Base-by-base conservation (phyloP, 108 stramenopile genomes). In the Skeletonema costatum region DNA sequence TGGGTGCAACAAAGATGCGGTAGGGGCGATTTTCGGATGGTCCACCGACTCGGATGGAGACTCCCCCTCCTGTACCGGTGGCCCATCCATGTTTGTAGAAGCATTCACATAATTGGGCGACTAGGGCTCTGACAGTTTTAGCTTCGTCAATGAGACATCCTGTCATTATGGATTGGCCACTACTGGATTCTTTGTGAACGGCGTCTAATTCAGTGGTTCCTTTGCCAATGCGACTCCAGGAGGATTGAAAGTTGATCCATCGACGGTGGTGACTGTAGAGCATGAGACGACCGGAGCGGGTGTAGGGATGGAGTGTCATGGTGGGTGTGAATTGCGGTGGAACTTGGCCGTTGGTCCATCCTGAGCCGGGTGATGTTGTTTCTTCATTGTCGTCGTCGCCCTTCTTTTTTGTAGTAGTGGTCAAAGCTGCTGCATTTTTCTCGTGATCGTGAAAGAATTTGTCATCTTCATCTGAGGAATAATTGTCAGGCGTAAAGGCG, bases 11-110 rank as follows among this genome's bases (percentile, higher is more conserved):
- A 84, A 97, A 96, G 32, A 97, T 86, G 13, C 95, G 85, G 70
- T 85, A 93, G 9, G 90, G 90, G 4, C 88, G 74, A 36, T 84
- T 77, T 60, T 87, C 84, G 5, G 35, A 51, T 2, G 87, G 87
- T 32, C 87, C 89, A 25, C 94, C 95, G 17, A 94, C 85, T 19
- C 97, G 89, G 46, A 98, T 97, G 66, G 81, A 82, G 19, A 97
- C 85, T 9, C 96, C 93, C 19, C 98, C 98, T 5, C 97, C 97
- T 1, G 97, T 98, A 42, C 98, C 98, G 4, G 96, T 95, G 17
- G 93, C 95, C 98, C 98, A 98, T 32, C 97, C 97, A 10, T 72
- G 58, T 7, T 84, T 69, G 66, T 97, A 98, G 74, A 97, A 98
- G 8, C 83, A 60, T 35, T 93, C 88, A 63, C 96, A 98, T 5